Percentiles rank a stretch among this genome's conserved stretches.
Evolutionary conservation across 1,284 basidiomycete genomes (phyloP).

Genomic region (Singerocomus inundabilis): DNA sequence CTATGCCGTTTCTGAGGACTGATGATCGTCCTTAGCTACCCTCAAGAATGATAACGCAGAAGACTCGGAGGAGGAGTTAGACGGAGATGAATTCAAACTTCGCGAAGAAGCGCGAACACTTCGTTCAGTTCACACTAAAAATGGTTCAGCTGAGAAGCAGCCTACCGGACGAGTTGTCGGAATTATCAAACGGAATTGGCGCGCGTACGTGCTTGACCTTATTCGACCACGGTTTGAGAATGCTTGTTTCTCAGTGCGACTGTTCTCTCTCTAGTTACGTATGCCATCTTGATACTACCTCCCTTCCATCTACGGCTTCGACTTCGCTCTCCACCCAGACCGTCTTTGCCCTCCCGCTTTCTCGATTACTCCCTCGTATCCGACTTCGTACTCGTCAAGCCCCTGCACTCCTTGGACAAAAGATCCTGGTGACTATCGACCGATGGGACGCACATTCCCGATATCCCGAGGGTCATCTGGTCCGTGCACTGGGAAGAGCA

Average conservation of each 20-base stretch:
- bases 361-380: conserved; percentile 90
- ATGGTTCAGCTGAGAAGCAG: conserved; percentile 53
- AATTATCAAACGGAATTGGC: conserved; percentile 93
- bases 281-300: conserved; percentile 91
- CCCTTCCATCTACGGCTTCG: conserved; percentile 75
- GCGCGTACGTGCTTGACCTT: conserved; percentile 59
- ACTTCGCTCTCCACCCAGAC: conserved; percentile 89
- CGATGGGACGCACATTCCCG: conserved; percentile 85
- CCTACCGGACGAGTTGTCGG: conserved; percentile 94
- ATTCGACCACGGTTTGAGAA: background rate
- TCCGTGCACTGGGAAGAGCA: conserved; percentile 86
- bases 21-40: conserved; percentile 50
- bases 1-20: background rate
- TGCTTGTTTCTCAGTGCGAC: conserved; percentile 9
- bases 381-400: conserved; percentile 94
- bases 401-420: conserved; percentile 84
- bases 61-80: conserved; percentile 58
- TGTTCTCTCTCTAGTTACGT: conserved; percentile 65
- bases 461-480: conserved; percentile 98
- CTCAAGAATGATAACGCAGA: conserved; percentile 91
- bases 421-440: conserved; percentile 96
- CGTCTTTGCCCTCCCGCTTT: conserved; percentile 94
- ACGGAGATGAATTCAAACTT: conserved; percentile 43
- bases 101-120: conserved; percentile 49
- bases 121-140: conserved; percentile 36